A percentile compares a stretch with the other conserved stretches of the same genome.
phyloP scores from a whole-genome alignment of 2,329 filamentous ascomycete species.

The Blastomyces parvus region DNA sequence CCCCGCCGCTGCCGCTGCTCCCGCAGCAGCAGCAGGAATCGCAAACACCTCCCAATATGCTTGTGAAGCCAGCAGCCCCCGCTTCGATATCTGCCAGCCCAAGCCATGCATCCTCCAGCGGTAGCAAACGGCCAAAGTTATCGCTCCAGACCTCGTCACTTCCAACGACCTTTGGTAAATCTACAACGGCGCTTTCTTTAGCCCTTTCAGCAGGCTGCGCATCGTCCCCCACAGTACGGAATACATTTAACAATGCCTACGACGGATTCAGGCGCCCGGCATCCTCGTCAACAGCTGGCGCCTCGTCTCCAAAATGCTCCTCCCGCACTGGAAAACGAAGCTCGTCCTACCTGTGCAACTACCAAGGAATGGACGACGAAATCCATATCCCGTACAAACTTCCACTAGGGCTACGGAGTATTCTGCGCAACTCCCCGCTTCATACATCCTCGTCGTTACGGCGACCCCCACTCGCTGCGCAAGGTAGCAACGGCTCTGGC shows the following conservation, averaged over 20 bases:
- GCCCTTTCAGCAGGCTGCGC: constrained; percentile 41
- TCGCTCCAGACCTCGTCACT: constrained; percentile 49
- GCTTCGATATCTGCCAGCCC: background rate
- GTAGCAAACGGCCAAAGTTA: constrained; percentile 45
- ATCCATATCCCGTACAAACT: constrained; percentile 35
- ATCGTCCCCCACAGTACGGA: constrained; percentile 50
- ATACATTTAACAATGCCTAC: constrained; percentile 54
- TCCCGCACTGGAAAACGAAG: constrained; percentile 19
- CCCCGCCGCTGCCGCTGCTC: too few species aligned
- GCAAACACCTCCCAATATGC: background rate
- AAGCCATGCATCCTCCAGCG: constrained; percentile 1
- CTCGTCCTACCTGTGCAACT: constrained; percentile 1
- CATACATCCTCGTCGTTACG: constrained; percentile 23
- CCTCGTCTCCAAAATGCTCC: constrained; percentile 17
- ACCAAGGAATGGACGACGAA: constrained; percentile 8
- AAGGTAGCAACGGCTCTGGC: constrained; percentile 25
- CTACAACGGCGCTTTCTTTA: constrained; percentile 44
- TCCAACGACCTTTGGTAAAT: constrained; percentile 45
- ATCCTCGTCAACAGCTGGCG: constrained; percentile 28
- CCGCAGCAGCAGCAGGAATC: background rate
- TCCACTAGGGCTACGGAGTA: constrained; percentile 37
- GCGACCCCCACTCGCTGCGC: constrained; percentile 33
- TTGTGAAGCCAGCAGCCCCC: background rate
- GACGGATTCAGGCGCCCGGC: constrained; percentile 32
- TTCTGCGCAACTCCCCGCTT: constrained; percentile 40